A percentile compares a stretch with the other conserved stretches of the same genome.
Evolutionary conservation across 2,329 filamentous ascomycete genomes (phyloP).

Genomic region (Sordariomycetes sp.): DNA sequence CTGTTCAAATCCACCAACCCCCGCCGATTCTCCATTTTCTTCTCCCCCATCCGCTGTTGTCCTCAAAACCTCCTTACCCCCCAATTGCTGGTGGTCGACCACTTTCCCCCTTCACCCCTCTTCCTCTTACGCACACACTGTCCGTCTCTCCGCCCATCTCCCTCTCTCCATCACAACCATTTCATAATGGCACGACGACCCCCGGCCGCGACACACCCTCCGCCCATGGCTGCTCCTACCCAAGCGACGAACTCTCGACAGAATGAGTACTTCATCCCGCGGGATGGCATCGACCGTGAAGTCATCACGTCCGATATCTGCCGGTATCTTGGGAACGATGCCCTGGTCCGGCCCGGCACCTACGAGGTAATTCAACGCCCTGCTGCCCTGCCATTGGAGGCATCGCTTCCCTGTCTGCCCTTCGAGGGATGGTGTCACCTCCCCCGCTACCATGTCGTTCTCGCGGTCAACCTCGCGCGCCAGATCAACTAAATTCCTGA

Average conservation of each 20-base stretch:
- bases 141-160: conserved; percentile 4
- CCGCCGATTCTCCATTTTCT: conserved; percentile 4
- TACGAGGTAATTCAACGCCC: conserved; percentile 43
- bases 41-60: conserved; percentile 12
- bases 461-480: not conserved
- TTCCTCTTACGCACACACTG: conserved; percentile 6
- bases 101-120: conserved; percentile 8
- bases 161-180: conserved; percentile 5
- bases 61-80: conserved; percentile 11
- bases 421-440: not conserved
- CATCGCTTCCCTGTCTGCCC: not conserved
- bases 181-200: conserved; percentile 25
- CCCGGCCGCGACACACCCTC: conserved; percentile 9
- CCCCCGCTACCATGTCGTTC: not conserved
- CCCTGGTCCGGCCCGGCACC: conserved; percentile 60
- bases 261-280: conserved; percentile 71
- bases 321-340: conserved; percentile 73
- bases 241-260: conserved; percentile 28
- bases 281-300: conserved; percentile 70
- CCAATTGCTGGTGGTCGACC: conserved; percentile 8
- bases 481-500: not conserved
- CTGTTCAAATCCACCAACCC: conserved; percentile 5
- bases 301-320: conserved; percentile 78
- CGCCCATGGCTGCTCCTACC: conserved; percentile 18
- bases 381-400: not conserved